Base-by-base conservation (phyloP, 1,284 basidiomycete genomes). In the Filobasidium uniguttulatum region DNA sequence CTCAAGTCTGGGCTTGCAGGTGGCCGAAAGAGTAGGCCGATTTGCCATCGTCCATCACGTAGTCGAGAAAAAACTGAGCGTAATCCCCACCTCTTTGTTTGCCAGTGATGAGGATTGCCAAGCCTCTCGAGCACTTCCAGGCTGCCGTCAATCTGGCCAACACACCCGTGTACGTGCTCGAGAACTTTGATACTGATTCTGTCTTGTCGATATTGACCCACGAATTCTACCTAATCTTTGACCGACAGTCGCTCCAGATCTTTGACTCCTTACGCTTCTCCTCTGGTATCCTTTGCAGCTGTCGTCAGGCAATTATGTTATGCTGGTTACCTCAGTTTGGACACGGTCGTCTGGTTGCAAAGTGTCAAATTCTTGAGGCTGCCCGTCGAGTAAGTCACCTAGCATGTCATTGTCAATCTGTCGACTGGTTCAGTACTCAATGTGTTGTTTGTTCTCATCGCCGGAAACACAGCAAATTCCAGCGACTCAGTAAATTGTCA, bases 101-200 rank as follows among this genome's bases (percentile, higher is more conserved):
- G 19, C 7, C 62, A 94, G 90, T 96, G 46, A 76, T 97, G 76
- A 79, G 93, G 19, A 73, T 97, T 48, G 88, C 90, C 61, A 94
- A 96, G 70, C 90, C 90, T 26, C 61, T 94, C 56, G 93, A 98
- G 67, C 89, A 96, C 71, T 75, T 94, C 17, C 94, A 98, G 69
- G 80, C 88, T 3, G 89, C 88, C 20, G 72, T 96, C 50, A 84
- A 82, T 56, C 82, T 84, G n/a, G 73, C 80, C 15, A 72, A 81
- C 29, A 54, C 60, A 3, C 65, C 70, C 14, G 55, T 71, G 63
- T 69, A 52, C 50, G 68, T 60, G 20, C 37, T 15, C 6, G 15
- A 3, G n/a, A 20, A 3, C 2, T 14, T 3, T 25, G 20, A 3
- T 15, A 19, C 3, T 41, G 14, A 19, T 6, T 15, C 10, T 5